Evolutionary conservation across 2,329 filamentous ascomycete genomes (phyloP), one percentile per base, ranked within the genome.

Genomic region (Calonectria naviculata): DNA sequence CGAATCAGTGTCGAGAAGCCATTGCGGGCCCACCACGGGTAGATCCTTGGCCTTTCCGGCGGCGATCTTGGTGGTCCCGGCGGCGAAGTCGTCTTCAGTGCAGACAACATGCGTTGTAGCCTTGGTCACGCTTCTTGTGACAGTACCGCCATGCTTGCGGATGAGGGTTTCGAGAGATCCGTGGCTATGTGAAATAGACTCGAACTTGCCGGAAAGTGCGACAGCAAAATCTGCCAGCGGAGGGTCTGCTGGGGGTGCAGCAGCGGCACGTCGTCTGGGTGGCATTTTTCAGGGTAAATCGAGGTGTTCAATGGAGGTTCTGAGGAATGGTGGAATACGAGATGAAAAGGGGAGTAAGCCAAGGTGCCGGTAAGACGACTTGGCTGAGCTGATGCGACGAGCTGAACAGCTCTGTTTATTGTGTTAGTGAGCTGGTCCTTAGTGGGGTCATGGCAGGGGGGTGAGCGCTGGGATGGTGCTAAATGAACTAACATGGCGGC

Each of bases 191-290:
- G 86, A 88, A 29, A 85, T 81, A 7, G 85, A 84, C 1, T 87
- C 82, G 74, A 94, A 91, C 6, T 87, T 88, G 71, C 92, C 92
- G 68, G 89, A 91, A 29, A 93, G 79, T 26, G 87, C 88, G 52
- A 94, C 83, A 7, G 83, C 83, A 74, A 82, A 86, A 5, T 86
- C 88, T 2, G 84, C 80, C 4, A 92, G 82, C 0, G 88, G 82
- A 31, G 71, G 73, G 26, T 74, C 71, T 42, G 73, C 76, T 31
- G 78, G 67, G 4, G 77, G 58, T 19, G 74, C 76, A 21, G 66
- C 70, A 12, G 76, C 71, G 19, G 71, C 73, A 65, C 60, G 73
- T 73, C 77, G 70, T 36, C 68, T 75, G 15, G 77, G 74, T 21
- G 77, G 64, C 77, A 79, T 78, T 69, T 67, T 52, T 28, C 3